A percentile compares a stretch with the other conserved stretches of the same genome.
phyloP scores from a whole-genome alignment of 306 rosid species.

The Quercus alba region DNA sequence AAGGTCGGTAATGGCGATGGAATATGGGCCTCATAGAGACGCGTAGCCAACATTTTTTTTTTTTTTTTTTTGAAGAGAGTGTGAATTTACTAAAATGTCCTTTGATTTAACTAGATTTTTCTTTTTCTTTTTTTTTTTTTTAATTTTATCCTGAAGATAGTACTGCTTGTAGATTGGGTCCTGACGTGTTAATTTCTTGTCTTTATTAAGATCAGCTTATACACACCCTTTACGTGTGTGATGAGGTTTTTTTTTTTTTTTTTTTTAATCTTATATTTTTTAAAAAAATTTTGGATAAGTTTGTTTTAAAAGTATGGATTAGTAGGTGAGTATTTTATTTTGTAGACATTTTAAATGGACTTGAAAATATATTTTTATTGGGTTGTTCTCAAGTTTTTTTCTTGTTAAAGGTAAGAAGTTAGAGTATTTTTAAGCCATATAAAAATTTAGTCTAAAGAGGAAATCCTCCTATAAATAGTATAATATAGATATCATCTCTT shows the following conservation, averaged over 20 bases:
- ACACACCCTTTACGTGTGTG: accelerated
- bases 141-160: too few species aligned
- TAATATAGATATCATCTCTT: too few species aligned
- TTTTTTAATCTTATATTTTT: too few species aligned
- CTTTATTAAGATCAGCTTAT: too few species aligned
- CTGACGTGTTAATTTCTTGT: constrained; percentile 25
- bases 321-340: too few species aligned
- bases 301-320: accelerated
- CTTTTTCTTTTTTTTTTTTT: too few species aligned
- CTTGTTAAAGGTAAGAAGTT: accelerated
- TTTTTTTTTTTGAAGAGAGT: neutral
- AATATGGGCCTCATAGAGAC: constrained; percentile 83
- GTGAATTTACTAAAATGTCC: too few species aligned
- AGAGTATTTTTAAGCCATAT: accelerated
- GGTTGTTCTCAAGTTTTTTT: accelerated
- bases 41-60: constrained; percentile 54
- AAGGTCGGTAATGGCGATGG: constrained; percentile 66
- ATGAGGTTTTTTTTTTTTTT: too few species aligned
- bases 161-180: constrained; percentile 16
- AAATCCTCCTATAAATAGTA: too few species aligned
- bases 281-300: accelerated
- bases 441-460: accelerated
- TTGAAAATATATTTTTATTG: too few species aligned
- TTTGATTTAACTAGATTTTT: constrained; percentile 2
- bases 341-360: accelerated